Conservation (phyloP, 371 early-diverging fungal genomes). For the Basidiobolus meristosporus region DNA sequence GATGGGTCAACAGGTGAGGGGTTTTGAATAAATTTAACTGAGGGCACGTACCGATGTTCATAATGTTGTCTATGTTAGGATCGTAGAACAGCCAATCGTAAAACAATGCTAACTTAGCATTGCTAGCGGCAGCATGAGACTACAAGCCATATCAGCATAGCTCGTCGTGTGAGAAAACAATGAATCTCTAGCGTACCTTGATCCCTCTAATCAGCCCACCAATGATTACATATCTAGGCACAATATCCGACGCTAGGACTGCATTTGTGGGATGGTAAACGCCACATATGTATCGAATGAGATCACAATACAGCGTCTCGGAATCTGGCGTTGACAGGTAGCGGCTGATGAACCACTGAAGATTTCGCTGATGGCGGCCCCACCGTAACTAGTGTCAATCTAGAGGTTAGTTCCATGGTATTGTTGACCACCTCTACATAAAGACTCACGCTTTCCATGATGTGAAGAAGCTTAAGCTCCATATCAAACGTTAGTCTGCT, state of each 20-base stretch:
- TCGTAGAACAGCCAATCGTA: slow-evolving; percentile 68
- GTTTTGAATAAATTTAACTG: neutral
- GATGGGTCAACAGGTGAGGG: neutral
- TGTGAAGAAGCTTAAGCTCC: slow-evolving; percentile 44
- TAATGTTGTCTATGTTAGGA: slow-evolving; percentile 39
- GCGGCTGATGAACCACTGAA: slow-evolving; percentile 44
- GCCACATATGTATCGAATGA: slow-evolving; percentile 57
- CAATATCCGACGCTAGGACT: slow-evolving; percentile 46
- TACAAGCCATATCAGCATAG: slow-evolving; percentile 1
- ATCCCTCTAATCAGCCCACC: slow-evolving; percentile 33
- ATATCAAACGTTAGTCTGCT: slow-evolving; percentile 49
- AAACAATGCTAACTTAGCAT: slow-evolving; percentile 47
- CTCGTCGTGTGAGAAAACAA: neutral
- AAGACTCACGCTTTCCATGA: slow-evolving; percentile 32
- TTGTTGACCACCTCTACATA: neutral
- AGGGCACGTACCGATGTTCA: slow-evolving; percentile 43
- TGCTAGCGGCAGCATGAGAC: slow-evolving; percentile 32
- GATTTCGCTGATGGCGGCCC: slow-evolving; percentile 27
- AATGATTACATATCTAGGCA: slow-evolving; percentile 57
- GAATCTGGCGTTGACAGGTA: slow-evolving; percentile 32
- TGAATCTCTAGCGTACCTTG: slow-evolving; percentile 21
- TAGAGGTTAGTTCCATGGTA: neutral
- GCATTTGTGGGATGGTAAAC: slow-evolving; percentile 64
- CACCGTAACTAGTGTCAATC: slow-evolving; percentile 16
- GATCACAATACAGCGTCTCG: slow-evolving; percentile 38